phyloP scores from a whole-genome alignment of 2,329 filamentous ascomycete genomes.

The Aspergillus ruber region DNA sequence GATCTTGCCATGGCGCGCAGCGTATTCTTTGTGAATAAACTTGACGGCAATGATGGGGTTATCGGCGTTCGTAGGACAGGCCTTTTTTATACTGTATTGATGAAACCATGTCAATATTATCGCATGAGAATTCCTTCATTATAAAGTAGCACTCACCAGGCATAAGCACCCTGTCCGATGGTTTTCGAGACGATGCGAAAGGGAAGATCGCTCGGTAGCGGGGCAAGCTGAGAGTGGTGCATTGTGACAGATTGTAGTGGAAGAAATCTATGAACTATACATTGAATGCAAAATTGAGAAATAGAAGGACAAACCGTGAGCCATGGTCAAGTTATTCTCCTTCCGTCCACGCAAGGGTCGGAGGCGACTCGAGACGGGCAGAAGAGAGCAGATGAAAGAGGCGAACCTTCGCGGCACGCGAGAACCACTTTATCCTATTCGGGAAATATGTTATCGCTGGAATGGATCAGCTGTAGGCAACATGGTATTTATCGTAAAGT shows the following conservation, averaged over 20 bases:
- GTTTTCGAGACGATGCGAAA: constrained; percentile 95
- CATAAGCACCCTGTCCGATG: constrained; percentile 93
- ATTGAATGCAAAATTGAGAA: constrained; percentile 1
- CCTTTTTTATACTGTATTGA: constrained; percentile 75
- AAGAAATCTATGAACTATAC: constrained; percentile 4
- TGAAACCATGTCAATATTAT: no score
- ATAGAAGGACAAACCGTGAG: constrained; percentile 1
- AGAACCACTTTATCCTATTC: constrained; percentile 33
- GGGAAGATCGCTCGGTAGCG: constrained; percentile 74
- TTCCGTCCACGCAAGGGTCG: constrained; percentile 12
- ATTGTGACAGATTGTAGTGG: constrained; percentile 31
- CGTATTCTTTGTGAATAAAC: constrained; percentile 96
- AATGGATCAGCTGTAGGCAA: neutral
- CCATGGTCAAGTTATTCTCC: constrained; percentile 4
- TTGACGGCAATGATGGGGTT: constrained; percentile 91
- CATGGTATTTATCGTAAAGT: neutral
- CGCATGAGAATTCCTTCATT: no score
- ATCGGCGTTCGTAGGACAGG: constrained; percentile 62
- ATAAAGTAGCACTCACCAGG: constrained; percentile 57
- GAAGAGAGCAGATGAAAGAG: constrained; percentile 4
- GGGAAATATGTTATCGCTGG: constrained; percentile 25
- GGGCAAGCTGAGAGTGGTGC: constrained; percentile 79
- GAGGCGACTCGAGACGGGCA: neutral
- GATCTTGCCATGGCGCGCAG: constrained; percentile 79
- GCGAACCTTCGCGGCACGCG: constrained; percentile 21